phyloP scores from a whole-genome alignment of 805 yeast species.

The Henningerozyma blattae region DNA sequence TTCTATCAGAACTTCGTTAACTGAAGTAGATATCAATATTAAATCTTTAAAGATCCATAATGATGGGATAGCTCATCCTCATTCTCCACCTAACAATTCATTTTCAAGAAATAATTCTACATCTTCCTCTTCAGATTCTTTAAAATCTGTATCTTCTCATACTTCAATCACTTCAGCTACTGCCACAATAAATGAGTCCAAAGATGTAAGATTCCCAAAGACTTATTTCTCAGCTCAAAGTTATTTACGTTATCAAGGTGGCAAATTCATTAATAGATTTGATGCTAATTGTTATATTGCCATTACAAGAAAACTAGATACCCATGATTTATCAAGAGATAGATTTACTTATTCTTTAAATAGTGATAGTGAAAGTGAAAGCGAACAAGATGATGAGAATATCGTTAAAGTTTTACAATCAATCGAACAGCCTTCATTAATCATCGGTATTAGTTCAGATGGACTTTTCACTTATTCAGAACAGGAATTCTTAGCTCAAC shows the following conservation, averaged over 20 bases:
- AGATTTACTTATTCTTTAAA: constrained; percentile 38
- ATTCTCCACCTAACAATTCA: constrained; percentile 25
- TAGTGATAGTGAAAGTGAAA: too few relatives aligned
- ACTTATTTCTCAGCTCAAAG: constrained; percentile 89
- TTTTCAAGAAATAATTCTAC: constrained; percentile 7
- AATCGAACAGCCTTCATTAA: constrained; percentile 62
- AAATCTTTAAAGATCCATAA: constrained; percentile 80
- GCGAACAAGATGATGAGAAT: too few relatives aligned
- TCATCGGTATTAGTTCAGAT: constrained; percentile 85
- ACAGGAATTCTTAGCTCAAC: constrained; percentile 70
- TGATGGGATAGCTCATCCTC: too few relatives aligned
- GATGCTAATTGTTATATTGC: constrained; percentile 97
- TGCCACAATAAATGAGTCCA: constrained; percentile 7
- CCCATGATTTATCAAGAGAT: constrained; percentile 86
- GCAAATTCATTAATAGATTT: constrained; percentile 76
- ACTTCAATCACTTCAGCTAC: constrained; percentile 17
- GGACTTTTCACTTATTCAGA: constrained; percentile 88
- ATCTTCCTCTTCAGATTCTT: constrained; percentile 12
- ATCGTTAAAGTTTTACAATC: constrained; percentile 39
- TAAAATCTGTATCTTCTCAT: constrained; percentile 22
- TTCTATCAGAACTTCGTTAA: constrained; percentile 18
- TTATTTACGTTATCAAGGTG: constrained; percentile 87
- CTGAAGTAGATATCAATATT: constrained; percentile 33
- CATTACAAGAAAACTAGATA: constrained; percentile 84
- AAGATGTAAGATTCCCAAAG: constrained; percentile 27